phyloP scores from a whole-genome alignment of 306 rosid species.

The Cucurbita pepo region DNA sequence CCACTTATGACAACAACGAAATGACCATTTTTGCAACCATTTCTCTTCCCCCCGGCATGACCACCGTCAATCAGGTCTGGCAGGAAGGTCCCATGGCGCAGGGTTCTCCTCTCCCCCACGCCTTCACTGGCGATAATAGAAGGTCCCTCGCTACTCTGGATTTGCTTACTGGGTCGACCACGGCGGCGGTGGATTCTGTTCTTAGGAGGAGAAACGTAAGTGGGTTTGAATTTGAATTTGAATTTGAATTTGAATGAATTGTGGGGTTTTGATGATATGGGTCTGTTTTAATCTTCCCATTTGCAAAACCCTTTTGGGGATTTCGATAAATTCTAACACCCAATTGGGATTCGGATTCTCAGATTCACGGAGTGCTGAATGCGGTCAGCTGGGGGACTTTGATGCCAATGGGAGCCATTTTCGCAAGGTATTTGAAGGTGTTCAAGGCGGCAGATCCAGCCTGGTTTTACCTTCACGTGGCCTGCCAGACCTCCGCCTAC shows the following conservation, averaged over 20 bases:
- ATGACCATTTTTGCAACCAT: slow-evolving; percentile 4
- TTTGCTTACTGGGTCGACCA: slow-evolving; percentile 6
- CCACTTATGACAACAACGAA: neutral
- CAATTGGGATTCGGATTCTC: neutral
- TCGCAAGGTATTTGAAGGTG: slow-evolving; percentile 54
- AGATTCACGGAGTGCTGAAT: slow-evolving; percentile 48
- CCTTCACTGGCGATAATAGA: neutral
- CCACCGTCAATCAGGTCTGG: slow-evolving; percentile 10
- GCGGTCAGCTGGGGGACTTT: slow-evolving; percentile 47
- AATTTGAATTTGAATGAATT: neutral
- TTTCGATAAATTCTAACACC: neutral
- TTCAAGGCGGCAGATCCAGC: slow-evolving; percentile 33
- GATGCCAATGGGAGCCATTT: slow-evolving; percentile 45
- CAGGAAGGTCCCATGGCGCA: slow-evolving; percentile 2
- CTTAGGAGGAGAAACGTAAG: slow-evolving; percentile 4
- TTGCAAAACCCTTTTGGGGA: neutral
- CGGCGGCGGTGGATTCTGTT: neutral
- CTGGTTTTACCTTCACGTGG: slow-evolving; percentile 13
- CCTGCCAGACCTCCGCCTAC: slow-evolving; percentile 10
- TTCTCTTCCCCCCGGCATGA: neutral
- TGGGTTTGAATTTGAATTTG: neutral
- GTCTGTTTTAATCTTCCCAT: neutral
- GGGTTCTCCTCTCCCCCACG: neutral
- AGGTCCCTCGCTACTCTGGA: neutral
- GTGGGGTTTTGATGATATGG: neutral